Conservation (phyloP, 23 red algal genomes). For the Pyropia yezoensis region DNA sequence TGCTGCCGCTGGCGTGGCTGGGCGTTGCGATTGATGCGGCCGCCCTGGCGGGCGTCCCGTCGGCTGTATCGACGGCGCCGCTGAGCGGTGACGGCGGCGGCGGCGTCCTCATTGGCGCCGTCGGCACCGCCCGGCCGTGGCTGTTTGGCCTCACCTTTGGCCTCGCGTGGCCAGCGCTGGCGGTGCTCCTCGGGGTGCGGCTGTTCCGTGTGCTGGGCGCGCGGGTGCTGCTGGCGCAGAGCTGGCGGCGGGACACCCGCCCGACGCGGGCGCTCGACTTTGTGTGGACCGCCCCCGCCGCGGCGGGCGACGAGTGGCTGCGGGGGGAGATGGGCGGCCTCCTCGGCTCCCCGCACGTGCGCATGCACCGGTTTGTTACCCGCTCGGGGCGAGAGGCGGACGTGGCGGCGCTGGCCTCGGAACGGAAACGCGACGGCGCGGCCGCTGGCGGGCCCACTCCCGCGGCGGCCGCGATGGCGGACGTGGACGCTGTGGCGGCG, state of each 20-base stretch:
- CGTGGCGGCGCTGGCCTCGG: too few relatives aligned
- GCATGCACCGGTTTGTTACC: conserved; percentile 44
- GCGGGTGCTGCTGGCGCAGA: conserved; percentile 20
- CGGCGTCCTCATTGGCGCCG: too few relatives aligned
- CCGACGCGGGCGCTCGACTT: conserved; percentile 25
- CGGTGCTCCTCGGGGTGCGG: conserved; percentile 21
- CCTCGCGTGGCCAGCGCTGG: conserved; percentile 7
- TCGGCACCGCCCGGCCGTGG: too few relatives aligned
- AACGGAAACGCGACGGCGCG: too few relatives aligned
- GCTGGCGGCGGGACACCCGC: neutral
- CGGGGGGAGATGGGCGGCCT: conserved; percentile 23
- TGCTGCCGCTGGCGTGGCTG: too few relatives aligned
- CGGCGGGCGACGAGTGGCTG: conserved; percentile 36
- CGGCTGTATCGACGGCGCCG: too few relatives aligned
- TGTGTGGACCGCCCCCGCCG: conserved; percentile 38
- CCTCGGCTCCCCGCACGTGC: conserved; percentile 3
- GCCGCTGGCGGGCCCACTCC: too few relatives aligned
- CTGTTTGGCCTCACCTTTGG: neutral
- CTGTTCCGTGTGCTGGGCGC: conserved; percentile 22
- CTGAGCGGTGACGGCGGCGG: too few relatives aligned
- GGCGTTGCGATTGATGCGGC: too few relatives aligned
- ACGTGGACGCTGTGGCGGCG: too few relatives aligned
- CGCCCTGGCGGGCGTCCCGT: too few relatives aligned
- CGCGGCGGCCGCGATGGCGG: too few relatives aligned
- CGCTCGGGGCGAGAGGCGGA: neutral